phyloP scores from a whole-genome alignment of 345 rosid species.

The Gossypium raimondii region DNA sequence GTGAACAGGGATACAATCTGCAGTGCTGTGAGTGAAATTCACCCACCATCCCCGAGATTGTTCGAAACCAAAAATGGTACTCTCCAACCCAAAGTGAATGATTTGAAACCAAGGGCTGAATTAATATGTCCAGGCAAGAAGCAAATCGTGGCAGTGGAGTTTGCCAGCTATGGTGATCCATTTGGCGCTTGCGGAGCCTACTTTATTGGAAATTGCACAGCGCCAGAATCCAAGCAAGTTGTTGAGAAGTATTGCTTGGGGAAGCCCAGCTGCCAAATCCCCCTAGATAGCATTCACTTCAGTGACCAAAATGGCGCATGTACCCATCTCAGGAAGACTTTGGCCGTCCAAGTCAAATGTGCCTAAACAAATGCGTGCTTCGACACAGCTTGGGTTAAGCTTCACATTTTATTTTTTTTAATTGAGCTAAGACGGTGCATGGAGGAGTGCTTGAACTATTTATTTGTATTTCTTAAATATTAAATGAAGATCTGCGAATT shows the following conservation, averaged over 20 bases:
- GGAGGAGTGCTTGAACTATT: background rate
- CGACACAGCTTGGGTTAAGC: background rate
- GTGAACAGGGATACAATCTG: conserved; percentile 77
- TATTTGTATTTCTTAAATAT: background rate
- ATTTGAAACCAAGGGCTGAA: conserved; percentile 43
- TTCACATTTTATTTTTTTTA: background rate
- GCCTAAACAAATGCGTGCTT: background rate
- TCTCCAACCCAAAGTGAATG: conserved; percentile 31
- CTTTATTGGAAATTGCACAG: conserved; percentile 48
- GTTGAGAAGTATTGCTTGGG: conserved; percentile 69
- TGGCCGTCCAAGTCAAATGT: conserved; percentile 74
- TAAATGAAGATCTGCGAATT: background rate
- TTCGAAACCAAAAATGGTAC: conserved; percentile 44
- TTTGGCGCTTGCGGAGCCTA: conserved; percentile 60
- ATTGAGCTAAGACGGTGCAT: too few relatives aligned
- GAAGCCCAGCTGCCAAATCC: conserved; percentile 47
- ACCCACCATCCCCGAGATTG: conserved; percentile 53
- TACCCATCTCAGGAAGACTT: conserved; percentile 37
- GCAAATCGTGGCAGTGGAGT: conserved; percentile 55
- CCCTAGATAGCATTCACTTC: conserved; percentile 38
- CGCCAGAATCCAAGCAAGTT: conserved; percentile 46
- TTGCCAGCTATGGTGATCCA: conserved; percentile 83
- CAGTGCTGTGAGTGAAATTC: conserved; percentile 46
- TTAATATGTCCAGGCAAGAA: conserved; percentile 46
- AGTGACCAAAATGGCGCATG: conserved; percentile 40